A percentile compares a stretch with the other conserved stretches of the same genome.
Evolutionary conservation across 768 basidiomycete species (phyloP).

Genomic region (Pholiota microspora): DNA sequence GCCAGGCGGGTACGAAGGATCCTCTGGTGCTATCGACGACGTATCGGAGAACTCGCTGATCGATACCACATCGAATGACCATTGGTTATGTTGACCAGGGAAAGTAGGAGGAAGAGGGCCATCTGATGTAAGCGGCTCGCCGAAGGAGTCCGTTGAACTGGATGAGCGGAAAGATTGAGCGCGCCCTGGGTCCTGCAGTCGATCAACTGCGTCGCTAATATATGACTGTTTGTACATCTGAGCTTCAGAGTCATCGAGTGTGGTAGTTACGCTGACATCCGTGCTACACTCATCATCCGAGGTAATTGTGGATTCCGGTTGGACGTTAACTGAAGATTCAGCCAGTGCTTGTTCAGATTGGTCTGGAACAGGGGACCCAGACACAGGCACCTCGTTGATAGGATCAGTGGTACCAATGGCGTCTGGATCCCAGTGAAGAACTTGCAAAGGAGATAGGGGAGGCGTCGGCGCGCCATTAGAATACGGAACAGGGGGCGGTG

Average conservation of each 20-base stretch:
- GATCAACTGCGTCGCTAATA: conserved; percentile 7
- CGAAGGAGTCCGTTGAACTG: conserved; percentile 50
- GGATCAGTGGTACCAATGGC: not conserved
- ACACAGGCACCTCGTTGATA: not conserved
- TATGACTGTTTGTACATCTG: not conserved
- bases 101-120: conserved; percentile 36
- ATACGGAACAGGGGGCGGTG: conserved; percentile 5
- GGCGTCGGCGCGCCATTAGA: not conserved
- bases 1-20: conserved; percentile 46
- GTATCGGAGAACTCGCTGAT: conserved; percentile 82
- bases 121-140: conserved; percentile 34
- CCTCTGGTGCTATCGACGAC: conserved; percentile 51
- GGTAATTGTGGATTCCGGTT: not conserved
- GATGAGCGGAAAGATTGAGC: conserved; percentile 40
- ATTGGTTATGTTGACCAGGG: conserved; percentile 40
- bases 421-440: conserved; percentile 5
- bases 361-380: not conserved
- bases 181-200: conserved; percentile 19
- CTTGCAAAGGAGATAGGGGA: not conserved
- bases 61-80: conserved; percentile 70
- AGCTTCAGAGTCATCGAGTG: not conserved
- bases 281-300: not conserved
- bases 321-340: not conserved
- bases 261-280: not conserved
- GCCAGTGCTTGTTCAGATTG: conserved; percentile 7